Evolutionary conservation across 176 grass and related monocot species (phyloP).

Genomic region (Carex pumila): DNA sequence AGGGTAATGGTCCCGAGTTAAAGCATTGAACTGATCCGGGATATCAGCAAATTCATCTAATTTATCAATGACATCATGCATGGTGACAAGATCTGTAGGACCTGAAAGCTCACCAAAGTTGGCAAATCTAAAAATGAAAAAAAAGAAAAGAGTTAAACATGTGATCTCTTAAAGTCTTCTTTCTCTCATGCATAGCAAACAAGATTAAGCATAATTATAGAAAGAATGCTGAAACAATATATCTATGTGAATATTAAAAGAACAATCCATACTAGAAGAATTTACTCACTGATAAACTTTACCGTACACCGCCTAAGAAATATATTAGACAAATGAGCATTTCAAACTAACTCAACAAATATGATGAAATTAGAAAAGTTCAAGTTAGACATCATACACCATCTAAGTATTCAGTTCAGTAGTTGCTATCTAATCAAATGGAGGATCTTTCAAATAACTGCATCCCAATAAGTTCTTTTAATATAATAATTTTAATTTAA

Average conservation of each 20-base stretch:
- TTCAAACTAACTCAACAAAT: not conserved
- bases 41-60: conserved; percentile 56
- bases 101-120: conserved; percentile 28
- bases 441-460: not conserved
- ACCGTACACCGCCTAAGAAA: not conserved
- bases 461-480: not conserved
- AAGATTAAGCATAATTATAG: not conserved
- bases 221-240: not conserved
- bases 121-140: conserved; percentile 33
- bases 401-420: not conserved
- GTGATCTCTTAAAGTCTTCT: too few relatives aligned
- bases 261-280: not conserved
- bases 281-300: not conserved
- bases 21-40: conserved; percentile 48
- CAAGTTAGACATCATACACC: not conserved
- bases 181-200: not conserved
- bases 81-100: conserved; percentile 24
- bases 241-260: not conserved
- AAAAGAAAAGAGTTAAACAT: not conserved
- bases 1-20: conserved; percentile 38
- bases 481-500: not conserved
- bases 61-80: conserved; percentile 50
- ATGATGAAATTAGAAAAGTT: not conserved
- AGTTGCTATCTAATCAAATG: not conserved
- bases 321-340: not conserved